A percentile compares a stretch with the other conserved stretches of the same genome.
phyloP scores from a whole-genome alignment of 2,329 filamentous ascomycete genomes.

The Didymella keratinophila region DNA sequence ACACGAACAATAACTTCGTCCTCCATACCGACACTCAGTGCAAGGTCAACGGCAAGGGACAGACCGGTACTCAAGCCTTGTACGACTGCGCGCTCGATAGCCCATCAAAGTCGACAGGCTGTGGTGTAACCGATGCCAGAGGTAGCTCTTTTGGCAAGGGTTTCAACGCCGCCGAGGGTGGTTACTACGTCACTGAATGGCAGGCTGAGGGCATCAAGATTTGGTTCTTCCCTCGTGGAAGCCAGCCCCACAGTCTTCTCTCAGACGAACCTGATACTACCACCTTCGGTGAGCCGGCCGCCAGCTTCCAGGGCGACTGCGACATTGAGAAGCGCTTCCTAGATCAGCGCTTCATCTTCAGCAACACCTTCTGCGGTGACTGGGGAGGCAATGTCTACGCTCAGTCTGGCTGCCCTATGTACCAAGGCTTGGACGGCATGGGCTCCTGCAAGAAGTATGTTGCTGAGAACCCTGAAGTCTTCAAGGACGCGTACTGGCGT shows the following conservation, averaged over 20 bases:
- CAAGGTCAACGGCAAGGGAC: slow-evolving; percentile 28
- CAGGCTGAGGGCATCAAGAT: slow-evolving; percentile 72
- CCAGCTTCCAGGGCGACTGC: slow-evolving; percentile 75
- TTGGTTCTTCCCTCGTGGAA: slow-evolving; percentile 78
- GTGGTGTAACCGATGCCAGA: slow-evolving; percentile 52
- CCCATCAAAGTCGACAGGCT: slow-evolving; percentile 41
- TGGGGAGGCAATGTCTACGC: slow-evolving; percentile 80
- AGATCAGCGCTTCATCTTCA: slow-evolving; percentile 77
- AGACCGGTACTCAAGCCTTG: slow-evolving; percentile 21
- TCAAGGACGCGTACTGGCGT: slow-evolving; percentile 76
- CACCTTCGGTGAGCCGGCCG: slow-evolving; percentile 71
- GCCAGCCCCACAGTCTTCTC: slow-evolving; percentile 67
- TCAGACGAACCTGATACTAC: slow-evolving; percentile 66
- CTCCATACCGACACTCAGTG: slow-evolving; percentile 42
- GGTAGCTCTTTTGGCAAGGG: slow-evolving; percentile 56
- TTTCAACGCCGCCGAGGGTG: slow-evolving; percentile 59
- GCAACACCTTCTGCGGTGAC: slow-evolving; percentile 86
- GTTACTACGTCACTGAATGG: slow-evolving; percentile 64
- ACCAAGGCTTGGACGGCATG: slow-evolving; percentile 16
- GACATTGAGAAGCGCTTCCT: slow-evolving; percentile 74
- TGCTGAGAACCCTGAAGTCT: slow-evolving; percentile 70
- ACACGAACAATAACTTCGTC: slow-evolving; percentile 34
- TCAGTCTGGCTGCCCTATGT: slow-evolving; percentile 62
- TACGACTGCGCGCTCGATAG: slow-evolving; percentile 32
- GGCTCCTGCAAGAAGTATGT: slow-evolving; percentile 74